Percentiles rank a stretch among this genome's conserved stretches.
These are phyloP conservation scores for Pseudomonodictys pantanalensis DNA, from an alignment of 495 filamentous ascomycete genomes.

Conservation along the genomic window DNA sequence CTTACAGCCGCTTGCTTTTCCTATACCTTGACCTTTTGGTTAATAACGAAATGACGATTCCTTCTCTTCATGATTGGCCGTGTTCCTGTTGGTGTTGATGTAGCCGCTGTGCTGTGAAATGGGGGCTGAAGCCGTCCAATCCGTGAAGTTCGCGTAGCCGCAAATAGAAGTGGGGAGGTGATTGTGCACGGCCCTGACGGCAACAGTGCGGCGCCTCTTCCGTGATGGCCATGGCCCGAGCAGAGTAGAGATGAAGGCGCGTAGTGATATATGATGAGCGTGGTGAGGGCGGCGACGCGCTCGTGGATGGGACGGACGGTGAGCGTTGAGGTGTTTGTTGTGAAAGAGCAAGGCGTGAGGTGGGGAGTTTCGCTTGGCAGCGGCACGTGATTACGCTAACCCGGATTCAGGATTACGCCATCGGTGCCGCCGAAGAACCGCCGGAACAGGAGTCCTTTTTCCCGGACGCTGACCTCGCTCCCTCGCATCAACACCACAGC, in stretches of 20 bases:
- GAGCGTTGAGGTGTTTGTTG: constrained; percentile 5
- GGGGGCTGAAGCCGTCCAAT: constrained; percentile 34
- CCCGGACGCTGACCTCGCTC: neutral
- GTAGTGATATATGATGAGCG: constrained; percentile 16
- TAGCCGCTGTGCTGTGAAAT: constrained; percentile 33
- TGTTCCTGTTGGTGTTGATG: constrained; percentile 26
- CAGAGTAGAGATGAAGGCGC: neutral
- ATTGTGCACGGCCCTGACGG: constrained; percentile 29
- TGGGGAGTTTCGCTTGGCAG: neutral
- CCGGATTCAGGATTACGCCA: neutral
- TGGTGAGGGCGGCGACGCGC: constrained; percentile 1
- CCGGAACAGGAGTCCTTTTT: constrained; percentile 5
- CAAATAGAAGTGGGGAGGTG: constrained; percentile 34
- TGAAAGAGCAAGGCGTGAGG: neutral
- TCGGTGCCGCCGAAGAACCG: constrained; percentile 1
- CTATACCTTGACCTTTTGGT: constrained; percentile 17
- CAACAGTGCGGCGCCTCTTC: constrained; percentile 24
- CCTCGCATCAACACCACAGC: constrained; percentile 27
- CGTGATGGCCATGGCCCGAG: constrained; percentile 1
- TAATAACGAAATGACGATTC: constrained; percentile 31
- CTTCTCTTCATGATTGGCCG: constrained; percentile 28
- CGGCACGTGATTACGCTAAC: constrained; percentile 23
- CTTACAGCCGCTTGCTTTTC: constrained; percentile 32
- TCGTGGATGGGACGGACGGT: neutral
- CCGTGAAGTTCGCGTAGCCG: constrained; percentile 33